Evolutionary conservation across 257 asterid genomes (phyloP).

Genomic region (Salvia rosmarinus): DNA sequence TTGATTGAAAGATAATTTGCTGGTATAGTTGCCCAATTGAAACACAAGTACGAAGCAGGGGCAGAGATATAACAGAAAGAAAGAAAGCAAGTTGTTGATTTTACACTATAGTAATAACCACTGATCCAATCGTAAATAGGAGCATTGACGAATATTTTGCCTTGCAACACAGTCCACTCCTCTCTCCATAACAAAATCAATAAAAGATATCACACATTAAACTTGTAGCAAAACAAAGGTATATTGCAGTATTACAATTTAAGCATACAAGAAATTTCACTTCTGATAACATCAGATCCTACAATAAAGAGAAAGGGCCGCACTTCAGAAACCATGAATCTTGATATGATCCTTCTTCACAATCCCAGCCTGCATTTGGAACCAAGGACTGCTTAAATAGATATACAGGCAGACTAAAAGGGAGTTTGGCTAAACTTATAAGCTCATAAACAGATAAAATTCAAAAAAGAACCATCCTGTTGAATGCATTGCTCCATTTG

Average conservation of each 20-base stretch:
- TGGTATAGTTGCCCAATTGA: no score
- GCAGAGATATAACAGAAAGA: no score
- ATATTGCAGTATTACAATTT: neutral
- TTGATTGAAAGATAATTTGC: no score
- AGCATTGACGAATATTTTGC: neutral
- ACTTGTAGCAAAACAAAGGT: neutral
- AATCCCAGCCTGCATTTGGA: constrained; percentile 41
- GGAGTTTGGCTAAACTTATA: no score
- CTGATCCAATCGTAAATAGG: neutral
- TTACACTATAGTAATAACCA: neutral
- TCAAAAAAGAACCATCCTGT: no score
- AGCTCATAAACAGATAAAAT: no score
- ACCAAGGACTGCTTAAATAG: neutral
- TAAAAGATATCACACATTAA: neutral
- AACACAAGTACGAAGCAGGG: no score
- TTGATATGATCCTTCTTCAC: constrained; percentile 55
- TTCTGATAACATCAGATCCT: neutral
- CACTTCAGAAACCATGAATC: constrained; percentile 53
- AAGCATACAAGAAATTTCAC: constrained; percentile 14
- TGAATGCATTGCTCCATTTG: neutral
- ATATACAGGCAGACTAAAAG: neutral
- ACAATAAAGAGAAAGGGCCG: neutral
- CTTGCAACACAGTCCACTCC: no score
- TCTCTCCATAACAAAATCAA: no score
- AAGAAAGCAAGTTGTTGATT: neutral